Conservation (phyloP, 371 early-diverging fungal genomes). For the Mortierella sp. region DNA sequence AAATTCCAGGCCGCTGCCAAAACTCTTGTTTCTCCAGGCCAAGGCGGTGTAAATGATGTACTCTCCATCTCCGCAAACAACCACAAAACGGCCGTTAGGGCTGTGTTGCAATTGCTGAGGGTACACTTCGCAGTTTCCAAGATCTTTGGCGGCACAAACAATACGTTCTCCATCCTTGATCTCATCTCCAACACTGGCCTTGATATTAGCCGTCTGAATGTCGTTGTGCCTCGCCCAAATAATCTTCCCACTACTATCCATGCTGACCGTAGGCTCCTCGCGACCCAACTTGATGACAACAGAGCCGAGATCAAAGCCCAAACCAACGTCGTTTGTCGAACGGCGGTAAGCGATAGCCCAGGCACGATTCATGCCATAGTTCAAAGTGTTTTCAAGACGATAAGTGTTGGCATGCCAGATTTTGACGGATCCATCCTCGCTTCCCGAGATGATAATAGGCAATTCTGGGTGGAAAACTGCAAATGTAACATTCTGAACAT, state of each 20-base stretch:
- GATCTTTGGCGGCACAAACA: constrained; percentile 87
- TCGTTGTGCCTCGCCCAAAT: constrained; percentile 98
- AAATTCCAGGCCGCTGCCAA: constrained; percentile 94
- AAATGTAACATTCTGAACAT: constrained; percentile 95
- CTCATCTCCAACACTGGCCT: constrained; percentile 75
- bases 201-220: constrained; percentile 94
- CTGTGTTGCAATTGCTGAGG: constrained; percentile 96
- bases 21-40: constrained; percentile 99
- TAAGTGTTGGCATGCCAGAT: constrained; percentile 99
- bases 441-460: constrained; percentile 96
- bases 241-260: constrained; percentile 97
- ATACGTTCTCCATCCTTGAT: constrained; percentile 94
- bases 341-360: constrained; percentile 92
- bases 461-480: constrained; percentile 96
- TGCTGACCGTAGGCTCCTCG: constrained; percentile 96
- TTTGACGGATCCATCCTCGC: constrained; percentile 96
- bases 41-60: constrained; percentile 99
- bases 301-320: constrained; percentile 97
- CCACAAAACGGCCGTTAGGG: constrained; percentile 97
- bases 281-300: constrained; percentile 94
- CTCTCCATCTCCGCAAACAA: constrained; percentile 98
- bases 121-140: constrained; percentile 98
- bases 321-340: constrained; percentile 90
- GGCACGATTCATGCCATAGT: constrained; percentile 96
- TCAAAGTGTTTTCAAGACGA: constrained; percentile 93